These are phyloP conservation scores for Plectosphaerella cucumerina DNA, from an alignment of 2,329 filamentous ascomycete species.

Conservation along the genomic window DNA sequence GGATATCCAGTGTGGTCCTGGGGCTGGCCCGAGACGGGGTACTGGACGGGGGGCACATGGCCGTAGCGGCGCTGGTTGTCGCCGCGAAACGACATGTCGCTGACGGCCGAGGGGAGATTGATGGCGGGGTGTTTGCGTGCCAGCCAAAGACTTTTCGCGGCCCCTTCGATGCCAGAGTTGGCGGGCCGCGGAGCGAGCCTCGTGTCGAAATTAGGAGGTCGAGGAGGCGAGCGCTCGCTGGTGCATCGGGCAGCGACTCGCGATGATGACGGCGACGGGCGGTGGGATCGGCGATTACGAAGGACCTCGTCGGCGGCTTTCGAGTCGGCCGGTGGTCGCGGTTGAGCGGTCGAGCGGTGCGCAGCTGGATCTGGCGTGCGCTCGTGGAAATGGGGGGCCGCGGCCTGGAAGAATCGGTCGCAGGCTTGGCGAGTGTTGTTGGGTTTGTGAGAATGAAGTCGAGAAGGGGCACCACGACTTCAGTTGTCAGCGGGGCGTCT, in stretches of 20 bases:
- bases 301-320: background rate
- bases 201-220: constrained; percentile 5
- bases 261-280: background rate
- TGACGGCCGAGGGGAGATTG: background rate
- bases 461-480: too few relatives aligned
- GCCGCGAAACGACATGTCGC: constrained; percentile 58
- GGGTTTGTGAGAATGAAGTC: too few relatives aligned
- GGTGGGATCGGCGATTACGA: constrained; percentile 1
- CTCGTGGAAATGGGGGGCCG: too few relatives aligned
- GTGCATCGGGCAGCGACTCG: background rate
- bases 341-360: too few relatives aligned
- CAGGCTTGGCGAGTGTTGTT: too few relatives aligned
- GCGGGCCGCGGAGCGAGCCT: constrained; percentile 2
- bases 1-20: constrained; percentile 34
- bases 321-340: background rate
- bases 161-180: background rate
- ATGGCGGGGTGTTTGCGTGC: background rate
- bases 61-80: constrained; percentile 62
- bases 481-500: too few relatives aligned
- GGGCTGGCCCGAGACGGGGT: constrained; percentile 43
- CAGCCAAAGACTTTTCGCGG: background rate
- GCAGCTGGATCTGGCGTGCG: too few relatives aligned
- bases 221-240: background rate
- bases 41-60: constrained; percentile 63
- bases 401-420: too few relatives aligned